Conservation (phyloP, 768 basidiomycete species). For the Phanerochaete carnosa region DNA sequence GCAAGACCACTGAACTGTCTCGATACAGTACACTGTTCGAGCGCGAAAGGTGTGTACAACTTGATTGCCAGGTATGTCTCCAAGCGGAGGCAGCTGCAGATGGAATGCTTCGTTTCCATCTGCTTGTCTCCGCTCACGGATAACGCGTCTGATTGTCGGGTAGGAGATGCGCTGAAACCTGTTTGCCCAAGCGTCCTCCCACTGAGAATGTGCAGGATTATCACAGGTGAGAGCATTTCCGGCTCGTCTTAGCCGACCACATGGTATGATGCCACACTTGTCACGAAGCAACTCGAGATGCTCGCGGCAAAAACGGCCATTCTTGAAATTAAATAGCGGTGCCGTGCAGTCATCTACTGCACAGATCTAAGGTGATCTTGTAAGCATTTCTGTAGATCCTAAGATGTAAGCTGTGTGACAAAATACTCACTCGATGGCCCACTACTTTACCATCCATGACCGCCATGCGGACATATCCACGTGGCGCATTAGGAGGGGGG, state of each 20-base stretch:
- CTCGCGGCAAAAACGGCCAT: slow-evolving; percentile 1
- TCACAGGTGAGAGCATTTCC: not conserved
- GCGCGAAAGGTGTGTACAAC: slow-evolving; percentile 9
- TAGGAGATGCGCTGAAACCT: slow-evolving; percentile 2
- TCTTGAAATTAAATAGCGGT: slow-evolving; percentile 2
- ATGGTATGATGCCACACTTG: slow-evolving; percentile 5
- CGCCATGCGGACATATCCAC: slow-evolving; percentile 4
- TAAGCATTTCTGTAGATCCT: not conserved
- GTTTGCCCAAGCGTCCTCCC: not conserved
- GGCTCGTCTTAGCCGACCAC: not conserved
- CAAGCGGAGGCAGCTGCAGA: not conserved
- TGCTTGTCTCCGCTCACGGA: not conserved
- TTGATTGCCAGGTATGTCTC: not conserved
- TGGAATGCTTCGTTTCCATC: not conserved
- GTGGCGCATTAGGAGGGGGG: not conserved
- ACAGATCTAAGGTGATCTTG: not conserved
- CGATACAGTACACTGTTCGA: not conserved
- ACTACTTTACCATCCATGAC: slow-evolving; percentile 4
- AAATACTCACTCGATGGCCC: slow-evolving; percentile 1
- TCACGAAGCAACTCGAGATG: not conserved
- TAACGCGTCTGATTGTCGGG: not conserved
- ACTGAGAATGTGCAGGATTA: not conserved
- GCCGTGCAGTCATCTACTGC: not conserved
- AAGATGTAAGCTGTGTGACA: not conserved
- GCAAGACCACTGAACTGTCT: slow-evolving; percentile 9